Conservation (phyloP, 768 basidiomycete genomes). For the Phanerochaete carnosa region DNA sequence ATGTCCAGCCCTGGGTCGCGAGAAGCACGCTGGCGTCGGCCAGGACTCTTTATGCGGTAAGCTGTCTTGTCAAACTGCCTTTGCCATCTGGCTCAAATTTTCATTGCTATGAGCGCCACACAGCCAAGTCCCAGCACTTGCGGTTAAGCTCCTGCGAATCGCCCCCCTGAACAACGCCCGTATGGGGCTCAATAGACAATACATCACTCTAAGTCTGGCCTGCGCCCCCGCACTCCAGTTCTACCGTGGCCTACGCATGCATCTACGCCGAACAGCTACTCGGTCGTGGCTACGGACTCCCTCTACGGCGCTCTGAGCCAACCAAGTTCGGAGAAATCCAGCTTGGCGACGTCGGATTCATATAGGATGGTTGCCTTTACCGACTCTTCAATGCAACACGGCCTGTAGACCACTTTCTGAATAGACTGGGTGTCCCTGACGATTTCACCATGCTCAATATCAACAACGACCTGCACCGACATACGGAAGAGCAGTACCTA, state of each 20-base stretch:
- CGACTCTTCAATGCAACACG: constrained; percentile 16
- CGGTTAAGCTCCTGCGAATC: too few relatives aligned
- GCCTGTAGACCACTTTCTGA: neutral
- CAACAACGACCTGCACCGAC: neutral
- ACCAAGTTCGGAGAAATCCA: constrained; percentile 8
- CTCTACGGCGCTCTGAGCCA: constrained; percentile 19
- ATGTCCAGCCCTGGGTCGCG: too few relatives aligned
- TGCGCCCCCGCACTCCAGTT: too few relatives aligned
- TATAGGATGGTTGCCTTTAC: constrained; percentile 12
- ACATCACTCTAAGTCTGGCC: too few relatives aligned
- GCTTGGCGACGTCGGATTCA: constrained; percentile 21
- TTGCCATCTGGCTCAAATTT: too few relatives aligned
- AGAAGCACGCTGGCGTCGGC: too few relatives aligned
- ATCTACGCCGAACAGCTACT: constrained; percentile 17
- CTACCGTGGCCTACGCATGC: neutral
- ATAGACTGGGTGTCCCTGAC: neutral
- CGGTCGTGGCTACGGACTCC: constrained; percentile 7
- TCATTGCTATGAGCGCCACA: too few relatives aligned
- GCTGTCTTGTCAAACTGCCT: too few relatives aligned
- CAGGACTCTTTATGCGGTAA: too few relatives aligned
- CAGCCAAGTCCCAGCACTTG: too few relatives aligned
- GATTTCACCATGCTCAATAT: neutral
- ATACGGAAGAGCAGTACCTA: neutral
- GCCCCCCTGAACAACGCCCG: too few relatives aligned
- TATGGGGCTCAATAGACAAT: too few relatives aligned